These are phyloP conservation scores for Austropuccinia psidii DNA, from an alignment of 1,284 basidiomycete species.

Conservation along the genomic window DNA sequence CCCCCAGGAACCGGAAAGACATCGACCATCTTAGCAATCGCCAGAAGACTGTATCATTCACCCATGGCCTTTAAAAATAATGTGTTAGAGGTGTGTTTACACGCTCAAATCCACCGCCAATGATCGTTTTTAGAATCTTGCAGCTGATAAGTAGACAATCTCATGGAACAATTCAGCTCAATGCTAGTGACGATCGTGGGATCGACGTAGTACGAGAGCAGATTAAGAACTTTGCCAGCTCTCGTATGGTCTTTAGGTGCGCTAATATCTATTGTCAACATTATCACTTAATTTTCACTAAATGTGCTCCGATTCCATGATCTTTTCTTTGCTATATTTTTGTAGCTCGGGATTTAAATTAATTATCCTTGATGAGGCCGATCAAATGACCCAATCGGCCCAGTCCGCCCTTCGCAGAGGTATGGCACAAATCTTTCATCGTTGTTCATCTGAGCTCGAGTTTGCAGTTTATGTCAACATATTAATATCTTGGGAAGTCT, in stretches of 20 bases:
- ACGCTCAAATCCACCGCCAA: background rate
- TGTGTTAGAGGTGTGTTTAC: slow-evolving; percentile 71
- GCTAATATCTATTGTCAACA: slow-evolving; percentile 38
- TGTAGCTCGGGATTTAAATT: slow-evolving; percentile 84
- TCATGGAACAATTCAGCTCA: slow-evolving; percentile 56
- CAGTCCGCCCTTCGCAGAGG: slow-evolving; percentile 86
- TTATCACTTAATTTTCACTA: too few species aligned
- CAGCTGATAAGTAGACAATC: too few species aligned
- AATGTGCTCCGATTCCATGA: background rate
- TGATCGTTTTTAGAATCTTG: background rate
- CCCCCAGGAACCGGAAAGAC: slow-evolving; percentile 97
- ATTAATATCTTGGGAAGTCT: too few species aligned
- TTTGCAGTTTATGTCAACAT: background rate
- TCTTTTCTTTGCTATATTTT: background rate
- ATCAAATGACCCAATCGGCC: slow-evolving; percentile 98
- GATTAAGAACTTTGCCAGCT: slow-evolving; percentile 97
- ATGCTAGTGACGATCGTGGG: slow-evolving; percentile 94
- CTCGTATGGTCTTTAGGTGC: slow-evolving; percentile 66
- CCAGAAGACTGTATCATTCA: slow-evolving; percentile 79
- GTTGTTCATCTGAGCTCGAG: background rate
- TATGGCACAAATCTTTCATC: slow-evolving; percentile 38
- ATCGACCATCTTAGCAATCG: slow-evolving; percentile 93
- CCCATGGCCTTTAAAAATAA: slow-evolving; percentile 67
- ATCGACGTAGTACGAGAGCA: slow-evolving; percentile 98
- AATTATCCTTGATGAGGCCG: slow-evolving; percentile 96